Evolutionary conservation across 1,139 yeast genomes (phyloP).

Genomic region (Geotrichum candidum): DNA sequence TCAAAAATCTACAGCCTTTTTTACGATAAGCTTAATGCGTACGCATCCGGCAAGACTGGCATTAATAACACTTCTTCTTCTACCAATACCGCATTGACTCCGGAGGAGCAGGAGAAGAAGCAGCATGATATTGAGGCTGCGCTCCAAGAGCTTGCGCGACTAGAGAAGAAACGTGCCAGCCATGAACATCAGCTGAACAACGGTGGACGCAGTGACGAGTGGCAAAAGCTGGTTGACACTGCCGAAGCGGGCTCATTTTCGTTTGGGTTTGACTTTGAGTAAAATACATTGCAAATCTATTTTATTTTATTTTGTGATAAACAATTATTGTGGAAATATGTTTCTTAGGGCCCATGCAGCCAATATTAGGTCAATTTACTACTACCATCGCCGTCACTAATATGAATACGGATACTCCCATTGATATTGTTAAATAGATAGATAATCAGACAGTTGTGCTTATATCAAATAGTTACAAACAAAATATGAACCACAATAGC

Average conservation of each 20-base stretch:
- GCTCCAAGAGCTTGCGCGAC: constrained; percentile 9
- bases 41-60: constrained; percentile 8
- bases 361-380: too few species aligned
- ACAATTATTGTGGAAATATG: background rate
- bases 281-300: background rate
- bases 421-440: too few species aligned
- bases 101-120: background rate
- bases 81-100: background rate
- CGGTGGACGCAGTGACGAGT: constrained; percentile 18
- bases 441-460: too few species aligned
- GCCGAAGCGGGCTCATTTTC: constrained; percentile 25
- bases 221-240: constrained; percentile 24
- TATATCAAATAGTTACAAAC: too few species aligned
- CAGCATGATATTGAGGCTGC: constrained; percentile 13
- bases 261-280: constrained; percentile 27
- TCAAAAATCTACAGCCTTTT: constrained; percentile 3
- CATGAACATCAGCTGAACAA: constrained; percentile 7
- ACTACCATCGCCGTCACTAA: too few species aligned
- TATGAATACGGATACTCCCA: too few species aligned
- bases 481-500: too few species aligned
- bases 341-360: too few species aligned
- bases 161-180: constrained; percentile 13
- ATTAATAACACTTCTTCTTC: background rate
- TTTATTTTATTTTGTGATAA: background rate
- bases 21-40: background rate